phyloP scores from a whole-genome alignment of 805 yeast genomes.

The Starmerella scarabaei region DNA sequence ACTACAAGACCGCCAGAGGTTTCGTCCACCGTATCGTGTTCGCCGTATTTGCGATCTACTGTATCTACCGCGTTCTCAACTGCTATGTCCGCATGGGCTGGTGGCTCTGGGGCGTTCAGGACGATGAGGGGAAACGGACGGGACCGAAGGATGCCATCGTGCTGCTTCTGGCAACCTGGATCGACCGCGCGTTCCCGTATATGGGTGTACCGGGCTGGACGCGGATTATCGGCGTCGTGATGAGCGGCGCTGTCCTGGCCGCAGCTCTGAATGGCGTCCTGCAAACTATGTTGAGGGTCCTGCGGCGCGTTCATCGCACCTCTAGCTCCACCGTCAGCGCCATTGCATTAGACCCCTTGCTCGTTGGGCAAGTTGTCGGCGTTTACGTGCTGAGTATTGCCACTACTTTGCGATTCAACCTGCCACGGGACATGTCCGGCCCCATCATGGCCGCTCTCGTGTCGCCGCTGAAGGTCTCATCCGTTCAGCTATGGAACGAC shows the following conservation, averaged over 20 bases:
- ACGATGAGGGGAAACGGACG: conserved; percentile 6
- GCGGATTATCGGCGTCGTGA: conserved; percentile 30
- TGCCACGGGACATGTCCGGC: conserved; percentile 30
- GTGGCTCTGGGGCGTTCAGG: conserved; percentile 16
- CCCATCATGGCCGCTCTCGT: conserved; percentile 32
- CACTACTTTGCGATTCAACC: conserved; percentile 29
- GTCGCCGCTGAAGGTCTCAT: conserved; percentile 28
- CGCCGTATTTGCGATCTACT: conserved; percentile 29
- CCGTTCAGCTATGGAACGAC: conserved; percentile 32
- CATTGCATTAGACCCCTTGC: conserved; percentile 19
- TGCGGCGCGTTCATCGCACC: conserved; percentile 10
- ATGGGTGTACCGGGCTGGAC: conserved; percentile 28
- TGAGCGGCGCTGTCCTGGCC: conserved; percentile 29
- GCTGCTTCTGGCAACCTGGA: conserved; percentile 14
- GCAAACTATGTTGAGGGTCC: conserved; percentile 12
- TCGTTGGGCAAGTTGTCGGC: conserved; percentile 29
- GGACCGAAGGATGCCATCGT: conserved; percentile 23
- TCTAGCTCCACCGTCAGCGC: conserved; percentile 1
- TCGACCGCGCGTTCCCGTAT: conserved; percentile 11
- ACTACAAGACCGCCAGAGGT: conserved; percentile 26
- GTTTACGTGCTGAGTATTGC: conserved; percentile 32
- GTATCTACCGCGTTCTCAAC: conserved; percentile 31
- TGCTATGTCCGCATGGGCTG: conserved; percentile 22
- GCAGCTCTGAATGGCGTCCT: conserved; percentile 30
- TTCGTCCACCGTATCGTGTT: conserved; percentile 21